Base-by-base conservation (phyloP, 305 asterid genomes). In the Fraxinus velutina region DNA sequence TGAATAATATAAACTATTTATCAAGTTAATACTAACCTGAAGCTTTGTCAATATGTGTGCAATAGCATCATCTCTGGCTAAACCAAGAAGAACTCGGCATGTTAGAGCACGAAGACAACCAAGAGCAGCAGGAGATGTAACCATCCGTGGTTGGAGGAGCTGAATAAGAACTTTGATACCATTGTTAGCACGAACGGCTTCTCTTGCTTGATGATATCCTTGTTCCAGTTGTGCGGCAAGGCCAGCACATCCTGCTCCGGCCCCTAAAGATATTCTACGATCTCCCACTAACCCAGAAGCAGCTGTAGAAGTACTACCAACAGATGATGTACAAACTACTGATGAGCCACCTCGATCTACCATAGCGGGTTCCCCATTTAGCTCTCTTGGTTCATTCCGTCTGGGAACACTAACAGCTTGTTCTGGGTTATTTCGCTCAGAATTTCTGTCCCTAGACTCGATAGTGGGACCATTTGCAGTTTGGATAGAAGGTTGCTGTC, bases 71-170 rank as follows among this genome's bases (percentile, higher is more conserved):
- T 96, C 98, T 89, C 98, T 96, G 37, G 99, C 99, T 87, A 96
- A 91, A 80, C 99, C 98, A 86, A 96, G 98, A 84, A 96, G 93
- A 84, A 94, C 99, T 80, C 99, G 95, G 88, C 98, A 96, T 62
- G 99, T 93, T 62, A 96, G 93, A 84, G 99, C 99, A 88, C 98
- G 99, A 77, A 96, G 92, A 87, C 99, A 91, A 83, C 94, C 99
- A 24, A 96, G 93, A 84, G 97, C 90, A 84, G 97, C 97, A 77
- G 98, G 96, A 83, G 98, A 91, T 42, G 95, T 94, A 29, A 92
- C 97, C 88, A 94, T 92, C 79, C 97, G 92, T 66, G 97, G 96
- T 78, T 96, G 98, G 86, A 96, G 97, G 83, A 96, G 99, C 92
- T 94, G 98, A 82, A 96, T 93, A 80, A 96, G 98, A 87, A 93